Evolutionary conservation across 192 early-diverging fungal species (phyloP).

Genomic region (Coemansia erecta): DNA sequence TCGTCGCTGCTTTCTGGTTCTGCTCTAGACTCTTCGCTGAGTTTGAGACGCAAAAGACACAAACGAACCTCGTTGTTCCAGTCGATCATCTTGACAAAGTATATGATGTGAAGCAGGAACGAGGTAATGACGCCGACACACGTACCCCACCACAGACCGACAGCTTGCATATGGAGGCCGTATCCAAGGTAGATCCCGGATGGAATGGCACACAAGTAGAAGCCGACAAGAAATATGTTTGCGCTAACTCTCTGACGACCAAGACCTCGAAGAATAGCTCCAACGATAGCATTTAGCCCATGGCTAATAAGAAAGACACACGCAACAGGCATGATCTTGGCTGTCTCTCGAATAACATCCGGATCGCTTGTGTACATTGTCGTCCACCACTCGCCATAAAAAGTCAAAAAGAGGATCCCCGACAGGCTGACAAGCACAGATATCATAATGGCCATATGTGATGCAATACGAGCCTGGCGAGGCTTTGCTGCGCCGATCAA

Average conservation of each 20-base stretch:
- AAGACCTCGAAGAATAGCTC: constrained; percentile 17
- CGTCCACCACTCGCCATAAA: constrained; percentile 41
- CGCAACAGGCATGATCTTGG: constrained; percentile 67
- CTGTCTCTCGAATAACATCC: constrained; percentile 35
- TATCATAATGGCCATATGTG: constrained; percentile 52
- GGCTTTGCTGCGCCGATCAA: constrained; percentile 45
- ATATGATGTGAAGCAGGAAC: neutral
- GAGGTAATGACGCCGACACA: neutral
- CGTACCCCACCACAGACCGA: constrained; percentile 22
- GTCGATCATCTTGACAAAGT: constrained; percentile 1
- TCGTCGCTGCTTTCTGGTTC: too few relatives aligned
- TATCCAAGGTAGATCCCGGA: constrained; percentile 48
- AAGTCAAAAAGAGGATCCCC: constrained; percentile 53
- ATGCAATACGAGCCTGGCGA: too few relatives aligned
- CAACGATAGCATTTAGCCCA: constrained; percentile 55
- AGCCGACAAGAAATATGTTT: constrained; percentile 39
- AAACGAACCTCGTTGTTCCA: neutral
- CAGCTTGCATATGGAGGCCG: constrained; percentile 9
- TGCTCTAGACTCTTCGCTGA: too few relatives aligned
- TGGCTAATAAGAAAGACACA: constrained; percentile 63
- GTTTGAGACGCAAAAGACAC: neutral
- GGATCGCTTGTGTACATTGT: constrained; percentile 62
- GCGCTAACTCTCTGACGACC: neutral
- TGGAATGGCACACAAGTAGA: constrained; percentile 48
- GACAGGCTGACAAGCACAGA: constrained; percentile 53